A percentile compares a stretch with the other conserved stretches of the same genome.
Conservation (phyloP, 2,329 filamentous ascomycete genomes). For the Aspergillus cejpii region DNA sequence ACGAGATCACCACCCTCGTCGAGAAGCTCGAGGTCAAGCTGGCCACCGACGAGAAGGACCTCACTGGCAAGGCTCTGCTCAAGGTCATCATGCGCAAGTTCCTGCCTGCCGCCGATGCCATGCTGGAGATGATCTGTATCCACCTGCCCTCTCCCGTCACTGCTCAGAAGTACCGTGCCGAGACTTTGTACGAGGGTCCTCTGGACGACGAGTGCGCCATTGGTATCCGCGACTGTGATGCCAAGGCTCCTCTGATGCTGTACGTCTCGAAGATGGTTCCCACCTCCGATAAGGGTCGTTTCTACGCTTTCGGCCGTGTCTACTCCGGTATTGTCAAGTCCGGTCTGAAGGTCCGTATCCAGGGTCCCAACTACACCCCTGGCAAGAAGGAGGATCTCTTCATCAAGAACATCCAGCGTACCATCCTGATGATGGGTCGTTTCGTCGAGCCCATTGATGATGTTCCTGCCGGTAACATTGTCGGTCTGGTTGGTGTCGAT, state of each 20-base stretch:
- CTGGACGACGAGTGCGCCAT: constrained; percentile 85
- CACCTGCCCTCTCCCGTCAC: constrained; percentile 94
- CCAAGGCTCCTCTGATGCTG: constrained; percentile 97
- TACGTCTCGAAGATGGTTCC: constrained; percentile 99
- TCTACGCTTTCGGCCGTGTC: constrained; percentile 99
- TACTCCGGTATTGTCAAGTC: constrained; percentile 97
- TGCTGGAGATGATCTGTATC: constrained; percentile 99
- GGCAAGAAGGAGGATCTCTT: constrained; percentile 99
- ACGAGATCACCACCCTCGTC: constrained; percentile 74
- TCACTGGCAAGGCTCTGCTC: constrained; percentile 95
- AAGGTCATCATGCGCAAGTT: constrained; percentile 99
- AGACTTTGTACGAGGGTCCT: constrained; percentile 98
- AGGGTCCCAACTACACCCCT: constrained; percentile 96
- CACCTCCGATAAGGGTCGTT: constrained; percentile 98
- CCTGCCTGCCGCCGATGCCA: constrained; percentile 93
- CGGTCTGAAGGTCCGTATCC: constrained; percentile 99
- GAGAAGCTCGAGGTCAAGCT: constrained; percentile 97
- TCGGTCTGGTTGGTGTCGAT: constrained; percentile 97
- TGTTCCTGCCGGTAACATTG: constrained; percentile 99
- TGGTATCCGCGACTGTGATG: constrained; percentile 96
- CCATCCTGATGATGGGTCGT: constrained; percentile 99
- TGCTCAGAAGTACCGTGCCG: constrained; percentile 94
- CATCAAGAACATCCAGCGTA: constrained; percentile 99
- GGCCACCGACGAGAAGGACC: constrained; percentile 72
- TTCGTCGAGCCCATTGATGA: constrained; percentile 98